Conservation (phyloP, 2,329 filamentous ascomycete genomes). For the Cladosporium sp. region DNA sequence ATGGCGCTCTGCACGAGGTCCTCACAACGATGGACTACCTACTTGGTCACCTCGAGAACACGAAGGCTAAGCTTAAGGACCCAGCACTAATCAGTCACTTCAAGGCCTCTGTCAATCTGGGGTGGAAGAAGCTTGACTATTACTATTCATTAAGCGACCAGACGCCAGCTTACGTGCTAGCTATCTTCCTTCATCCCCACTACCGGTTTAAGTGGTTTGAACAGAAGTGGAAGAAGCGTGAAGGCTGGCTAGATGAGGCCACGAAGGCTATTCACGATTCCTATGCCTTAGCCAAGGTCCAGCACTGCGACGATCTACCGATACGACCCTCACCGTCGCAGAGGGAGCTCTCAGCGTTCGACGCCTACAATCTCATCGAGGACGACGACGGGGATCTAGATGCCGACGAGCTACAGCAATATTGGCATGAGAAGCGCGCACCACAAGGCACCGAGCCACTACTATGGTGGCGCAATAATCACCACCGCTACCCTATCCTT, state of each 20-base stretch:
- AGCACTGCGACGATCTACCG: not conserved
- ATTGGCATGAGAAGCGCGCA: not conserved
- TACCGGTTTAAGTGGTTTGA: not conserved
- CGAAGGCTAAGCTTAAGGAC: not conserved
- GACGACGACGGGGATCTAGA: not conserved
- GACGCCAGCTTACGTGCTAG: not conserved
- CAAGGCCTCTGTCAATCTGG: not conserved
- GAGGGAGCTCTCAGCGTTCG: not conserved
- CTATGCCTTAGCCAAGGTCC: not conserved
- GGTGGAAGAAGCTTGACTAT: conserved; percentile 1
- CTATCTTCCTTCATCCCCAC: not conserved
- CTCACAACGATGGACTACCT: not conserved
- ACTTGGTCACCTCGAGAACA: not conserved
- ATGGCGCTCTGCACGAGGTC: not conserved
- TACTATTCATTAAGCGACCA: not conserved
- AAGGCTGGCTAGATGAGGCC: not conserved
- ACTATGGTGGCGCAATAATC: not conserved
- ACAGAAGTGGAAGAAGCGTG: not conserved
- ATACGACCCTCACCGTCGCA: not conserved
- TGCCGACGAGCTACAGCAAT: not conserved
- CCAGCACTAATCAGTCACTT: not conserved
- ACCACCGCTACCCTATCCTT: not conserved
- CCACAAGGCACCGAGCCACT: not conserved
- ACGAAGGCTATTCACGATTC: not conserved
- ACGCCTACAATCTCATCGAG: not conserved